phyloP scores from a whole-genome alignment of 1,284 basidiomycete species.

The Gastroboletus turbinatus region DNA sequence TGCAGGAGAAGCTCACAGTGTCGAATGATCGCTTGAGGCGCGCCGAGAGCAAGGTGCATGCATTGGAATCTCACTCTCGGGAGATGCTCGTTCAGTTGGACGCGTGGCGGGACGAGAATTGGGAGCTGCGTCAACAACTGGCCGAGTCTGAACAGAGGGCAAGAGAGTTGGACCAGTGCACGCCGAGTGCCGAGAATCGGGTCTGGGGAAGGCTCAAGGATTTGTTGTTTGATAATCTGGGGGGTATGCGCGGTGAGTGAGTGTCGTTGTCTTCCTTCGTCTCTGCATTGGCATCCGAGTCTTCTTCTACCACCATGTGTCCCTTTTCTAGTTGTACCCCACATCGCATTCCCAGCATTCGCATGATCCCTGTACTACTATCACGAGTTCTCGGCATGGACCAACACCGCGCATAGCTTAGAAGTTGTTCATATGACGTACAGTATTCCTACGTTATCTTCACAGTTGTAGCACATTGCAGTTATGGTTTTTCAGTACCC shows the following conservation, averaged over 20 bases:
- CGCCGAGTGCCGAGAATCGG: constrained; percentile 16
- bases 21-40: constrained; percentile 15
- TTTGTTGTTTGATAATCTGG: constrained; percentile 32
- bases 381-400: constrained; percentile 24
- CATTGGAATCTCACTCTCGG: constrained; percentile 21
- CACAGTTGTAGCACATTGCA: constrained; percentile 24
- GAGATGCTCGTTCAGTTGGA: constrained; percentile 21
- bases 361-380: constrained; percentile 26
- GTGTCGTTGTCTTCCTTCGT: not conserved
- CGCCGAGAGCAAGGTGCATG: constrained; percentile 17
- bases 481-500: constrained; percentile 15
- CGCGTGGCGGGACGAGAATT: constrained; percentile 20
- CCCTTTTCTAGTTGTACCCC: constrained; percentile 15
- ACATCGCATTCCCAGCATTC: constrained; percentile 25
- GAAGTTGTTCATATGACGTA: constrained; percentile 16
- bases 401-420: constrained; percentile 23
- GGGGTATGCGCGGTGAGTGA: constrained; percentile 23
- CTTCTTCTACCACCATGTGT: constrained; percentile 1
- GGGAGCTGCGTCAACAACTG: constrained; percentile 24
- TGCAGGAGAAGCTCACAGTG: constrained; percentile 20
- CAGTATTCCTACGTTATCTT: constrained; percentile 18
- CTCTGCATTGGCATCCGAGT: constrained; percentile 9
- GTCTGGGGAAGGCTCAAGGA: constrained; percentile 34
- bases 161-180: constrained; percentile 18
- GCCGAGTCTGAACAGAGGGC: constrained; percentile 24